Percentiles rank a stretch among this genome's conserved stretches.
Evolutionary conservation across 2,329 filamentous ascomycete genomes (phyloP).

Genomic region (Fusarium beomiforme): DNA sequence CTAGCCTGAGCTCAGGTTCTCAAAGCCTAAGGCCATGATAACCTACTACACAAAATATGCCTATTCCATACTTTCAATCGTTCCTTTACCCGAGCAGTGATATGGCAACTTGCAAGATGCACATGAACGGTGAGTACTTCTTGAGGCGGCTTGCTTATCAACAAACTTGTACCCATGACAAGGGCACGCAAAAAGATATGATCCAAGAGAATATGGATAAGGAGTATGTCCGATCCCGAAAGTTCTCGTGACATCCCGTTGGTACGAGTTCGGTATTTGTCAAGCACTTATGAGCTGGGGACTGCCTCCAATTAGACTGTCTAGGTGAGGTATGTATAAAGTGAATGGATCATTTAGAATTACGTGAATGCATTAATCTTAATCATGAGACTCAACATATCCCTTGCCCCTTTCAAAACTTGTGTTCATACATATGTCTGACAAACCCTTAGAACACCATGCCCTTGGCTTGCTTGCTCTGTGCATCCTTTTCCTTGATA

Average conservation of each 20-base stretch:
- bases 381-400: not conserved
- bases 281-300: not conserved
- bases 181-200: too few species aligned
- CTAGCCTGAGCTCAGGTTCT: too few species aligned
- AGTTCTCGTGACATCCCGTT: not conserved
- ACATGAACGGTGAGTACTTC: too few species aligned
- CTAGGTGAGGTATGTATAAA: not conserved
- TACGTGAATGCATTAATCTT: slow-evolving; percentile 9
- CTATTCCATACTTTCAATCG: too few species aligned
- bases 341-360: slow-evolving; percentile 16
- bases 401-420: not conserved
- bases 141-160: too few species aligned
- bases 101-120: too few species aligned
- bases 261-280: not conserved
- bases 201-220: too few species aligned
- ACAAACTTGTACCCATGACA: too few species aligned
- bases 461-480: slow-evolving; percentile 44
- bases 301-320: not conserved
- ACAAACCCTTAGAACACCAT: slow-evolving; percentile 39
- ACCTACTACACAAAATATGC: too few species aligned
- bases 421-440: not conserved
- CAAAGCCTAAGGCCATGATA: not conserved
- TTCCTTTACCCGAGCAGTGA: too few species aligned
- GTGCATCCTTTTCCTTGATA: slow-evolving; percentile 47
- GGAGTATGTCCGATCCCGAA: not conserved